Evolutionary conservation across 768 basidiomycete genomes (phyloP), one percentile per base, ranked within the genome.

Genomic region (Leccinum subtestaceum): DNA sequence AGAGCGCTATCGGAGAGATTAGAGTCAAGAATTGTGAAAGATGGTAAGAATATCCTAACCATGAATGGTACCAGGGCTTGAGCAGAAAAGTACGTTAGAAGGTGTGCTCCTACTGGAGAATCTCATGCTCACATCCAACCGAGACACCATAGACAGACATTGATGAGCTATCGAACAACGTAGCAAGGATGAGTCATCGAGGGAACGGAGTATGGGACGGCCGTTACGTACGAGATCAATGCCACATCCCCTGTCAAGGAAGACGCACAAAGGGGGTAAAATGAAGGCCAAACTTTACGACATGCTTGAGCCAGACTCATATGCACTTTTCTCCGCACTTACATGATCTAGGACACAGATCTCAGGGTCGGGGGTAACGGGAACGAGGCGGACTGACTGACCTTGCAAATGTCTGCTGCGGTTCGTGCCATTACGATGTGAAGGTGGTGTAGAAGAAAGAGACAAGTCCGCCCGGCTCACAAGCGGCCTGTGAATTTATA

Each of bases 191-290:
- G 27, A 52, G 48, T 17, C 38, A 45, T 13, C 10, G 15, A 31
- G 5, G 11, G 21, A 32, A 34, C n/a, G 5, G 21, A n/a, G 17
- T 25, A 5, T 19, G 32, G 21, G 47, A 53, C 47, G 13, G 12
- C 29, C 12, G 59, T 54, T 43, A 81, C 86, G 53, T 67, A 89
- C 85, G 47, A 95, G 74, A 71, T 95, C 92, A 21, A 82, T 84
- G 36, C 78, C 76, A 70, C 92, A 95, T 25, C 94, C 94, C 55
- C 91, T 82, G 77, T 95, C 93, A 25, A 95, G 75, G 77, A 94
- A 93, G 25, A 96, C 94, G 57, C 88, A 93, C 2, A 96, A 70
- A 59, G 94, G 94, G 10, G 93, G 91, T 13, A 93, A 66, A 70
- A 92, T 64, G 74, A 93, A 79, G 59, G 90, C 90, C 56, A 85